Conservation (phyloP, 2,329 filamentous ascomycete genomes). For the Berkeleyomyces rouxiae region DNA sequence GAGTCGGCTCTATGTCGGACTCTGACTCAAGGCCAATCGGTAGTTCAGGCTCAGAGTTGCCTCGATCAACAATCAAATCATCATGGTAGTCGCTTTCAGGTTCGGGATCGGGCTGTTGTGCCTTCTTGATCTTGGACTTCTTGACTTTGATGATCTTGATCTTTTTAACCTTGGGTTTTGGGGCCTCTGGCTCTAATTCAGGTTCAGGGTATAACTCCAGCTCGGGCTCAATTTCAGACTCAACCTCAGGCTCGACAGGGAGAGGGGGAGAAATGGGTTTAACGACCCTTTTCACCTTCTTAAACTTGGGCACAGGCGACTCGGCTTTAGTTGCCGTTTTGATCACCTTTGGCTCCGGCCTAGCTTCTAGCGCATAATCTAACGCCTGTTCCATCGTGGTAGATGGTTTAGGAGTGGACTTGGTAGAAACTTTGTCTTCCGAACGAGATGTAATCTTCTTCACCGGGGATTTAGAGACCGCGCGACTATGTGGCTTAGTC, state of each 20-base stretch:
- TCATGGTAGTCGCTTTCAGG: conserved; percentile 3
- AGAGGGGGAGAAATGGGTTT: conserved; percentile 16
- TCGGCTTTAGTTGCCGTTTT: conserved; percentile 7
- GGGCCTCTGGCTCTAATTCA: conserved; percentile 14
- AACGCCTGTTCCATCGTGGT: neutral
- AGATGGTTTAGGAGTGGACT: conserved; percentile 2
- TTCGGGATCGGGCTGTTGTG: conserved; percentile 1
- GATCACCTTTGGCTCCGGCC: neutral
- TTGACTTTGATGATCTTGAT: neutral
- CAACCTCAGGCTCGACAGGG: neutral
- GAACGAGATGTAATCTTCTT: neutral
- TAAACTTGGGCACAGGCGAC: neutral
- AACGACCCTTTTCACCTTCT: conserved; percentile 1
- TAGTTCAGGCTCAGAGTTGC: neutral
- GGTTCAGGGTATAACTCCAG: conserved; percentile 16
- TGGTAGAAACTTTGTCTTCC: neutral
- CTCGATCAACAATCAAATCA: neutral
- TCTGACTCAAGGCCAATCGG: neutral
- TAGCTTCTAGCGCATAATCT: neutral
- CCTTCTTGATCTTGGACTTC: conserved; percentile 6
- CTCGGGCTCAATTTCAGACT: neutral
- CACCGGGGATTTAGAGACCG: conserved; percentile 5
- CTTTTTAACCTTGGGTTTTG: neutral
- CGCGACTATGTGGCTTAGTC: conserved; percentile 1
- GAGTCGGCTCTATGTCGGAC: conserved; percentile 15